phyloP scores from a whole-genome alignment of 495 filamentous ascomycete genomes.

The Umbilicaria muhlenbergii region DNA sequence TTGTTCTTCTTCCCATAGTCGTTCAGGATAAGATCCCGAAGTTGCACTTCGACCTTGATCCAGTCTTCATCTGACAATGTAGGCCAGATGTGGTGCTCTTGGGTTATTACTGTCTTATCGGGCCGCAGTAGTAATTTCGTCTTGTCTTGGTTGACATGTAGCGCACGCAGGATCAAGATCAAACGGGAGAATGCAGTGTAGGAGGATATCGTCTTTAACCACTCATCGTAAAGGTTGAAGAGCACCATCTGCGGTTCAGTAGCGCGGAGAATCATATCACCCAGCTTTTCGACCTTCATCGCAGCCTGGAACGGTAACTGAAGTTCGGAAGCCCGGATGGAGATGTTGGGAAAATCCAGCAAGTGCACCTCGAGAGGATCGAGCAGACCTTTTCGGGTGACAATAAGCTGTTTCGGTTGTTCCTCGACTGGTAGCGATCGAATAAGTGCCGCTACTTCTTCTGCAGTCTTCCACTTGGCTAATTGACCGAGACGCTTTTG shows the following conservation, averaged over 20 bases:
- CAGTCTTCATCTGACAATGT: constrained; percentile 89
- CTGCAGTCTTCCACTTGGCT: constrained; percentile 99
- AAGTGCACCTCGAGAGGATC: constrained; percentile 97
- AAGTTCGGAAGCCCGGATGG: constrained; percentile 93
- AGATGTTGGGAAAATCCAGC: constrained; percentile 98
- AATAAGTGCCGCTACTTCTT: constrained; percentile 98
- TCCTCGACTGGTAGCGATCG: constrained; percentile 95
- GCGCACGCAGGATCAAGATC: constrained; percentile 83
- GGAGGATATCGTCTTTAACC: constrained; percentile 95
- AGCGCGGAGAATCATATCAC: constrained; percentile 96
- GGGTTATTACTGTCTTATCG: constrained; percentile 95
- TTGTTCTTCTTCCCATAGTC: constrained; percentile 99
- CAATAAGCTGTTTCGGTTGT: constrained; percentile 97
- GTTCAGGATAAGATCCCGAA: constrained; percentile 91
- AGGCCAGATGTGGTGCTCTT: constrained; percentile 99
- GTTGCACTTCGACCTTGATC: constrained; percentile 95
- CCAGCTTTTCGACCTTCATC: constrained; percentile 99
- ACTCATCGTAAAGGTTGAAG: constrained; percentile 98
- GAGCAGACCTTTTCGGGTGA: constrained; percentile 91
- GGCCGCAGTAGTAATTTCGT: constrained; percentile 95
- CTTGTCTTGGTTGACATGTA: constrained; percentile 97
- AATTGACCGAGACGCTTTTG: constrained; percentile 98
- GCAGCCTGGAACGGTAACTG: constrained; percentile 98
- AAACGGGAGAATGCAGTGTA: constrained; percentile 98
- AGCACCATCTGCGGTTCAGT: constrained; percentile 99